Conservation (phyloP, 441 rosid genomes). For the Mallotus japonicus region DNA sequence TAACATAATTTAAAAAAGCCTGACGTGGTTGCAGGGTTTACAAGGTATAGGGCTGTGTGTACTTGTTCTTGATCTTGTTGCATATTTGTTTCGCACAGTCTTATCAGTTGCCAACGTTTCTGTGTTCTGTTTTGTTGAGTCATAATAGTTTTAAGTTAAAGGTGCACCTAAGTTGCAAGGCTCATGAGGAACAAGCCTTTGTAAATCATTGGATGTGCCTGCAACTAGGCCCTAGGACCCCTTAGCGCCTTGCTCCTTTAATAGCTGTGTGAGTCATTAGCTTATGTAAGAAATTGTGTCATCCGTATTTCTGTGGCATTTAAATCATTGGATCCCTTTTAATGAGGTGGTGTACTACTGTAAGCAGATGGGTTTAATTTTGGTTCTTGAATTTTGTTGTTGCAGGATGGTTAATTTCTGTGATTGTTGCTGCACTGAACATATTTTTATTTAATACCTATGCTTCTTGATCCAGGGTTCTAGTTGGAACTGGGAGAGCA, state of each 20-base stretch:
- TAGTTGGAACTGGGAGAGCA: slow-evolving; percentile 96
- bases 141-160: too few species aligned
- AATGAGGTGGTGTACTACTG: background rate
- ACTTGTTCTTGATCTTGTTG: slow-evolving; percentile 8
- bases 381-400: background rate
- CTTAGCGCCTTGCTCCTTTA: too few species aligned
- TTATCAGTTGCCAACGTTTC: background rate
- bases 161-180: too few species aligned
- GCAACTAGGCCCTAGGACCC: too few species aligned
- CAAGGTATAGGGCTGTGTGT: background rate
- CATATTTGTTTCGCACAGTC: background rate
- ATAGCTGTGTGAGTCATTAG: too few species aligned
- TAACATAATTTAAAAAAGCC: background rate
- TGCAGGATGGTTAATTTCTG: background rate
- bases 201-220: too few species aligned
- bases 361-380: background rate
- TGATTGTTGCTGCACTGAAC: background rate
- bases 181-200: too few species aligned
- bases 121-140: background rate
- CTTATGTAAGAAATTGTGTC: background rate
- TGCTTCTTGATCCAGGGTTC: slow-evolving; percentile 52
- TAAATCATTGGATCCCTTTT: slow-evolving; percentile 2
- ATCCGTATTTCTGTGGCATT: background rate
- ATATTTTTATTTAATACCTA: slow-evolving; percentile 8
- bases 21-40: background rate